Percentiles rank a stretch among this genome's conserved stretches.
Conservation (phyloP, 208 protist genomes). For the Acanthamoeba rhysodes region DNA sequence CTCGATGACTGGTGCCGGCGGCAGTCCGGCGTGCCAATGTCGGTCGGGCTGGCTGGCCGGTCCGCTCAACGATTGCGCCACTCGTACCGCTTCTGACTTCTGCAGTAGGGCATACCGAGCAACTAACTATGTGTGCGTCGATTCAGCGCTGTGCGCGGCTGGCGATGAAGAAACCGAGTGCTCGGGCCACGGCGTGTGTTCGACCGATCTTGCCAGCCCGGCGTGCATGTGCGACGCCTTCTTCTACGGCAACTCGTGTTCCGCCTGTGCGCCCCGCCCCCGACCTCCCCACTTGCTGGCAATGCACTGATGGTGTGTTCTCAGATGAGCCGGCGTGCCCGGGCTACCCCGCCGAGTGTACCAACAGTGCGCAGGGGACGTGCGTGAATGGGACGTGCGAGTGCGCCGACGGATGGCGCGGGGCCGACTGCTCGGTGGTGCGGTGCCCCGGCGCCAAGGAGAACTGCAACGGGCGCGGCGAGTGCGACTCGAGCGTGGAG, state of each 20-base stretch:
- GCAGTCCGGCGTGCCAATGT: neutral
- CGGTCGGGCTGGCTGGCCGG: neutral
- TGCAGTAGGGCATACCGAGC: too few relatives aligned
- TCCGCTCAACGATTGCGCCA: neutral
- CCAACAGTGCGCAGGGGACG: neutral
- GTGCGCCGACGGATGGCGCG: neutral
- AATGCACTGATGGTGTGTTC: too few relatives aligned
- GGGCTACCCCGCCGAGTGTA: neutral
- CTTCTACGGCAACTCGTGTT: conserved; percentile 2
- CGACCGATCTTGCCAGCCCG: neutral
- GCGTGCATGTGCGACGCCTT: conserved; percentile 7
- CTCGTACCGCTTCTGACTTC: too few relatives aligned
- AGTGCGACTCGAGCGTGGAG: neutral
- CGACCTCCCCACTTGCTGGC: too few relatives aligned
- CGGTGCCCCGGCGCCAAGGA: neutral
- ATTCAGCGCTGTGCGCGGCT: neutral
- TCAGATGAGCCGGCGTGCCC: neutral
- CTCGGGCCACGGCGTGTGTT: neutral
- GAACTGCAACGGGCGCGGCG: conserved; percentile 48
- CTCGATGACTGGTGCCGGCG: neutral
- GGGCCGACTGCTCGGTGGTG: conserved; percentile 12
- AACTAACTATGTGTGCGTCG: too few relatives aligned
- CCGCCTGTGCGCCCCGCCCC: neutral
- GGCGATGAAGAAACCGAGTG: neutral
- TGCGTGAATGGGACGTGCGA: conserved; percentile 12